Conservation (phyloP, 306 rosid species). For the Dalbergia oliveri region DNA sequence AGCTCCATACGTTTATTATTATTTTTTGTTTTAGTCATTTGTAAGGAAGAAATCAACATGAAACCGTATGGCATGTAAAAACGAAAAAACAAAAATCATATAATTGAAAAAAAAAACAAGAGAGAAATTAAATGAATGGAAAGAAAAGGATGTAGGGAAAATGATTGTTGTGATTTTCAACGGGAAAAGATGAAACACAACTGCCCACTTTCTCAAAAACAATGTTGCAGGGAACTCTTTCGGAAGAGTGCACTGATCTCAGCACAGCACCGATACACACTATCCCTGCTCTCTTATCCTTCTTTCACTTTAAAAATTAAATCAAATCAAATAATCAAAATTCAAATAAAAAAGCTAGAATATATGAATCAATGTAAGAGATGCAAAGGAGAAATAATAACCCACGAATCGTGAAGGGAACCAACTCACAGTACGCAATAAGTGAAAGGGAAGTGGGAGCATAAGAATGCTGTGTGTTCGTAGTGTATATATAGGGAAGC, state of each 20-base stretch:
- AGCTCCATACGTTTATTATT: no score
- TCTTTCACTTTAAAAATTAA: not conserved
- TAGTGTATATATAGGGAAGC: slow-evolving; percentile 1
- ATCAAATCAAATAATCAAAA: not conserved
- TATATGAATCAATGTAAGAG: no score
- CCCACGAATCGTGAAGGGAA: no score
- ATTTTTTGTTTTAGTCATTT: not conserved
- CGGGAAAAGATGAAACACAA: slow-evolving; percentile 55
- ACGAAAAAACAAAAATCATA: no score
- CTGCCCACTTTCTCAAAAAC: slow-evolving; percentile 77
- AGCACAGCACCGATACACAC: slow-evolving; percentile 89
- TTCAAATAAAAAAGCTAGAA: not conserved
- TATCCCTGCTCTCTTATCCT: slow-evolving; percentile 57
- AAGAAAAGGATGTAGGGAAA: slow-evolving; percentile 56
- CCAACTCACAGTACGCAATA: no score
- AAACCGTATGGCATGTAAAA: not conserved
- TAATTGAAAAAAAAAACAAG: no score
- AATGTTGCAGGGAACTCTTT: slow-evolving; percentile 76
- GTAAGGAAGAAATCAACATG: not conserved
- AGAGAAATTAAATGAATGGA: not conserved
- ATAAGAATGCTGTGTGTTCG: not conserved
- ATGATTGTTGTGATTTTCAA: slow-evolving; percentile 78
- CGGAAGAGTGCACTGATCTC: slow-evolving; percentile 65
- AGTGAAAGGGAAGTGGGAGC: no score
- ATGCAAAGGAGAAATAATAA: not conserved